These are phyloP conservation scores for Isabelozyma rhagii DNA, from an alignment of 805 yeast species.

Conservation along the genomic window DNA sequence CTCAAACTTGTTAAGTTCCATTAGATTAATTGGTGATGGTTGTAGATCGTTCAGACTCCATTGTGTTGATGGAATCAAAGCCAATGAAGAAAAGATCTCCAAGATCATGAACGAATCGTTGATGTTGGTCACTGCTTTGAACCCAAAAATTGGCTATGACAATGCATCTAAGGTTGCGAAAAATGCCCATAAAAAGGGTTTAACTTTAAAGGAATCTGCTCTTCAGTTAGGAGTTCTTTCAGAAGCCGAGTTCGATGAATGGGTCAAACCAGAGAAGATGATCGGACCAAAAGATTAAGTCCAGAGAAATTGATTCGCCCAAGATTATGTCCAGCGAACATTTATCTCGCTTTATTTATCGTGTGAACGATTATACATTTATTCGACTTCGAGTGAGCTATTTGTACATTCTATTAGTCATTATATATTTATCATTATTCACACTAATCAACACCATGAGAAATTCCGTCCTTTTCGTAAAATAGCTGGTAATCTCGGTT, in stretches of 20 bases:
- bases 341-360: too few species aligned
- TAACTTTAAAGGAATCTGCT: slow-evolving; percentile 35
- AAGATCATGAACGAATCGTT: slow-evolving; percentile 36
- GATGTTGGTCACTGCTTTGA: slow-evolving; percentile 40
- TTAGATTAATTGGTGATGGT: slow-evolving; percentile 34
- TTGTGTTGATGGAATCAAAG: slow-evolving; percentile 37
- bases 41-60: slow-evolving; percentile 30
- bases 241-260: slow-evolving; percentile 32
- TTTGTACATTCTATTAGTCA: not conserved
- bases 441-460: not conserved
- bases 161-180: slow-evolving; percentile 39
- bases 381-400: too few species aligned
- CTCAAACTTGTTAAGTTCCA: slow-evolving; percentile 31
- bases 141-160: slow-evolving; percentile 40
- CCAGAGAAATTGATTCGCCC: too few species aligned
- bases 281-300: slow-evolving; percentile 30
- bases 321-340: too few species aligned
- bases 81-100: slow-evolving; percentile 34
- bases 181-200: slow-evolving; percentile 39
- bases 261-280: slow-evolving; percentile 41
- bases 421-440: not conserved
- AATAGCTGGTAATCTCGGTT: slow-evolving; percentile 48
- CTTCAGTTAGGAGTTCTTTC: slow-evolving; percentile 34
- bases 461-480: not conserved
- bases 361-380: not conserved